These are phyloP conservation scores for Colletotrichum lentis DNA, from an alignment of 2,329 filamentous ascomycete genomes.

Conservation along the genomic window DNA sequence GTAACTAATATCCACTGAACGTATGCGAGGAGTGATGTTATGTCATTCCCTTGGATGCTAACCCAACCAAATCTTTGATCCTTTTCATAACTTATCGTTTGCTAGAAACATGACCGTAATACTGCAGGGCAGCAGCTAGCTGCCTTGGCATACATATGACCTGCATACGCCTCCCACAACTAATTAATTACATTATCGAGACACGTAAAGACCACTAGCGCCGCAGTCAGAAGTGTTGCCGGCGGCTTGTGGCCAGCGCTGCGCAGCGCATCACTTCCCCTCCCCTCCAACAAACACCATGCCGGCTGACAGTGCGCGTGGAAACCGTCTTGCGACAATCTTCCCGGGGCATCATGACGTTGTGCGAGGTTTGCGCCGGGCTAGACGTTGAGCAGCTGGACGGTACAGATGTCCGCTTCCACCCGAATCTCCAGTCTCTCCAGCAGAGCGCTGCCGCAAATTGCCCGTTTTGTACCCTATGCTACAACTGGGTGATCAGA, in stretches of 20 bases:
- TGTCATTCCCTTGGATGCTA: too few relatives aligned
- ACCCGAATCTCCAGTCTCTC: not conserved
- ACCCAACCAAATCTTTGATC: too few relatives aligned
- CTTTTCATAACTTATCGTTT: too few relatives aligned
- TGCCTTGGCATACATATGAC: too few relatives aligned
- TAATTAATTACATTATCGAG: too few relatives aligned
- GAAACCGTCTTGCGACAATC: not conserved
- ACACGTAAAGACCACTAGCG: not conserved
- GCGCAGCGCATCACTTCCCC: not conserved
- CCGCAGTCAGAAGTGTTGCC: not conserved
- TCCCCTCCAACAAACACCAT: not conserved
- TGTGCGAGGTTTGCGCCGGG: conserved; percentile 2
- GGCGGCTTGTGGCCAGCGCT: not conserved
- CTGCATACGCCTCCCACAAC: too few relatives aligned
- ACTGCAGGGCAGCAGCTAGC: too few relatives aligned
- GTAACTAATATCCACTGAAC: too few relatives aligned
- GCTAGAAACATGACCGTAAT: too few relatives aligned
- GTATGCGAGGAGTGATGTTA: too few relatives aligned
- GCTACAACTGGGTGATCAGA: not conserved
- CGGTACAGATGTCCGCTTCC: conserved; percentile 17
- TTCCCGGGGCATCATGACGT: not conserved
- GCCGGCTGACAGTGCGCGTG: not conserved
- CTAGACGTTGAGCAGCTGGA: not conserved
- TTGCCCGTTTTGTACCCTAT: conserved; percentile 15
- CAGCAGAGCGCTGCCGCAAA: not conserved